Evolutionary conservation across 2,329 filamentous ascomycete species (phyloP), one percentile per base, ranked within the genome.

Genomic region (Ophiostoma pallidulum): DNA sequence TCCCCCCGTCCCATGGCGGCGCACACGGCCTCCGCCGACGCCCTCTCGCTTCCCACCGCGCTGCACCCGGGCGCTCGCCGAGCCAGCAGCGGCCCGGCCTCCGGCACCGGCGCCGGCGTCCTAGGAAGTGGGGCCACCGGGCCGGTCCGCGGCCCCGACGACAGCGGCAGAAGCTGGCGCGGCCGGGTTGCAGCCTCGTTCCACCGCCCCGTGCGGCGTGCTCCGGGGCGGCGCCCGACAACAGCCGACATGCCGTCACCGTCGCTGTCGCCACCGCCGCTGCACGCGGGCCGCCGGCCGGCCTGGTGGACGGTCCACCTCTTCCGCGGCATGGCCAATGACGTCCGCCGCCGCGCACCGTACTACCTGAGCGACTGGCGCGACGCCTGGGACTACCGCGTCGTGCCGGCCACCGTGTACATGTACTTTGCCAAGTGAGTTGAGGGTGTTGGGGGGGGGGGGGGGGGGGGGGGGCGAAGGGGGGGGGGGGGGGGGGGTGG

Each of bases 371-470:
- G 83, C 64, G 88, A 94, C 64, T 94, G 85, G 85, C 71, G 62
- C 16, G 88, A 94, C 68, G 88, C 88, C 2, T 92, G 86, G 86
- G 85, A 94, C 61, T 94, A 94, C 68, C 78, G 88, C 46, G 86
- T 94, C 36, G 75, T 94, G 33, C 88, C 88, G 1, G 86, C 86
- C 14, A 94, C 88, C 9, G 70, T 94, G 26, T 94, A 94, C 66
- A 94, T 94, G 86, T 94, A 92, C 69, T 94, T 94, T 74, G 87
- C 88, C 53, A 94, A 94, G 86, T 91, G 73, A 53, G 71, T 46
- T 38, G 12, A n/a, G n/a, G n/a, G n/a, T n/a, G n/a, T n/a, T n/a
- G n/a, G n/a, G n/a, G n/a, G n/a, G n/a, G n/a, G n/a, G n/a, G n/a
- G n/a, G n/a, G n/a, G n/a, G n/a, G n/a, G n/a, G n/a, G n/a, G n/a